Conservation (phyloP, 352 stramenopile genomes). For the Phytophthora kernoviae region DNA sequence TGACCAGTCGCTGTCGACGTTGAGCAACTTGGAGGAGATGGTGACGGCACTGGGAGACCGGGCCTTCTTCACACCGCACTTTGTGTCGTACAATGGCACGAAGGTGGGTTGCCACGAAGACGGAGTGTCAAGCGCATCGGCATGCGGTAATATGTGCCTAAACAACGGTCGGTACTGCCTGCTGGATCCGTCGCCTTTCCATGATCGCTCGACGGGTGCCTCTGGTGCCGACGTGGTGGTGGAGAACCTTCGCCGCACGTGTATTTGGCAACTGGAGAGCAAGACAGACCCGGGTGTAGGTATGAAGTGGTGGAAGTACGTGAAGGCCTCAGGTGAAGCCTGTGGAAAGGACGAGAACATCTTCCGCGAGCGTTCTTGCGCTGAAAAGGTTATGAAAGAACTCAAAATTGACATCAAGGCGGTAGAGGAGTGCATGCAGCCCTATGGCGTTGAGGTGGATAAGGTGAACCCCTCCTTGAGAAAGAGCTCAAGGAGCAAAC, state of each 20-base stretch:
- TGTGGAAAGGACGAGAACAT: slow-evolving; percentile 86
- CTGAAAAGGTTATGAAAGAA: slow-evolving; percentile 91
- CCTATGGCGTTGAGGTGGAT: slow-evolving; percentile 90
- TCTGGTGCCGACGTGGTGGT: slow-evolving; percentile 95
- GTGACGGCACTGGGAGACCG: slow-evolving; percentile 87
- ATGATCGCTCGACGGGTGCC: slow-evolving; percentile 91
- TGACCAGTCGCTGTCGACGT: slow-evolving; percentile 69
- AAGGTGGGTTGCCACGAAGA: slow-evolving; percentile 90
- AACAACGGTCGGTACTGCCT: slow-evolving; percentile 98
- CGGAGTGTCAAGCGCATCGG: slow-evolving; percentile 58
- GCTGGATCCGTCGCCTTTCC: slow-evolving; percentile 93
- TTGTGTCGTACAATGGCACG: slow-evolving; percentile 96
- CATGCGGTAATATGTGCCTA: slow-evolving; percentile 96
- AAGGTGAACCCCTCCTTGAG: slow-evolving; percentile 90
- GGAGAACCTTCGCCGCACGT: slow-evolving; percentile 93
- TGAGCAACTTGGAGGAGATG: slow-evolving; percentile 87
- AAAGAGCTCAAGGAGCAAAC: slow-evolving; percentile 91
- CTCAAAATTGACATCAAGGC: slow-evolving; percentile 80
- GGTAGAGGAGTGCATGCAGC: slow-evolving; percentile 94
- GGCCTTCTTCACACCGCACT: slow-evolving; percentile 96
- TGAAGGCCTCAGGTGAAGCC: slow-evolving; percentile 89
- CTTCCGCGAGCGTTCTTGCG: slow-evolving; percentile 90
- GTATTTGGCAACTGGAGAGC: slow-evolving; percentile 93
- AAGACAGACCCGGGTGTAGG: slow-evolving; percentile 85
- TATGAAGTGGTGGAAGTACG: slow-evolving; percentile 95